A percentile compares a stretch with the other conserved stretches of the same genome.
Evolutionary conservation across 169 alveolate genomes (phyloP).

Genomic region (Pseudocohnilembus persalinus): DNA sequence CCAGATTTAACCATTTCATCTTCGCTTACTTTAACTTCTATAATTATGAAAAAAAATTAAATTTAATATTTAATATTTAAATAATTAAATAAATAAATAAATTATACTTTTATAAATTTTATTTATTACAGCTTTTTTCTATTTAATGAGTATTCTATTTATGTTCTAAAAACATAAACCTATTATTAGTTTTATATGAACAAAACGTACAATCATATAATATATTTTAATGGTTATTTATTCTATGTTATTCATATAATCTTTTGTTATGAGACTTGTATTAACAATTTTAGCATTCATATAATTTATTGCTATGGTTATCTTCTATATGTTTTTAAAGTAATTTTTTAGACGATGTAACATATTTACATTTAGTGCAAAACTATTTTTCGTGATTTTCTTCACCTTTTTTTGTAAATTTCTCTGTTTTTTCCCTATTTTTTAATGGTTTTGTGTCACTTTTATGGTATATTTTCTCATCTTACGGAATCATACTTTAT

Average conservation of each 20-base stretch:
- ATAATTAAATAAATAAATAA: too few relatives aligned
- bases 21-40: neutral
- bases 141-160: neutral
- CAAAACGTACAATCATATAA: neutral
- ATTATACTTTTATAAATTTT: too few relatives aligned
- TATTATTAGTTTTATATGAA: neutral
- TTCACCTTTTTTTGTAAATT: neutral
- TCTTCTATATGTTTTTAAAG: neutral
- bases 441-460: neutral
- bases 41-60: too few relatives aligned
- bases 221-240: neutral
- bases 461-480: neutral
- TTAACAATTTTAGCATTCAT: neutral
- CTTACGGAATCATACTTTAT: neutral
- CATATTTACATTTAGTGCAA: too few relatives aligned
- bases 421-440: neutral
- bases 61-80: too few relatives aligned
- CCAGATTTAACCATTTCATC: neutral
- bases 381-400: too few relatives aligned
- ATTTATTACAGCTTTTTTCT: neutral
- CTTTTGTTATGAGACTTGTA: neutral
- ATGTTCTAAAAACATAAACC: neutral
- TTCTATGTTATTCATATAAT: neutral
- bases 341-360: neutral
- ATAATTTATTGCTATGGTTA: neutral